Evolutionary conservation across 2,329 filamentous ascomycete species (phyloP).

Genomic region (Aspergillus pseudonomiae): DNA sequence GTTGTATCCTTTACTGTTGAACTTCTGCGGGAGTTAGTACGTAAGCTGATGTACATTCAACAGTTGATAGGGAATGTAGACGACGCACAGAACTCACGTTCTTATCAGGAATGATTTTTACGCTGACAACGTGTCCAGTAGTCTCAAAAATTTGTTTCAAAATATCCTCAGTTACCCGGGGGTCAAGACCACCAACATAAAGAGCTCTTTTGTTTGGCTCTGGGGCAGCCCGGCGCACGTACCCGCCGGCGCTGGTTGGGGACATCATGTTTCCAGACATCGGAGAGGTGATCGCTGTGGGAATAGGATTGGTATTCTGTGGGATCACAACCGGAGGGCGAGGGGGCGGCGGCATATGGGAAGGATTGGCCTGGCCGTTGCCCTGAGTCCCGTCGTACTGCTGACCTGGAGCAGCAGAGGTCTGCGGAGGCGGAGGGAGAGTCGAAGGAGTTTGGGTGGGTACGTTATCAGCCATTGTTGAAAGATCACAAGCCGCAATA

Average conservation of each 20-base stretch:
- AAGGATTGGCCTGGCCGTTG: slow-evolving; percentile 68
- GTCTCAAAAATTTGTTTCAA: slow-evolving; percentile 98
- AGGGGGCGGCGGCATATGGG: slow-evolving; percentile 86
- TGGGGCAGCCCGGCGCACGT: slow-evolving; percentile 85
- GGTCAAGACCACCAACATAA: slow-evolving; percentile 93
- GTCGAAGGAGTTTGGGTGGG: slow-evolving; percentile 64
- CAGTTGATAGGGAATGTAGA: neutral
- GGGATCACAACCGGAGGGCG: slow-evolving; percentile 84
- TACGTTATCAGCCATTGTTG: slow-evolving; percentile 76
- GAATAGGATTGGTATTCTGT: slow-evolving; percentile 94
- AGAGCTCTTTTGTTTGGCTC: slow-evolving; percentile 98
- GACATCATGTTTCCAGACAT: slow-evolving; percentile 81
- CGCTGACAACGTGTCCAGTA: slow-evolving; percentile 94
- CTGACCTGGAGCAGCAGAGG: slow-evolving; percentile 69
- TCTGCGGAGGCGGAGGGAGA: slow-evolving; percentile 70
- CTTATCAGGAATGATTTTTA: slow-evolving; percentile 99
- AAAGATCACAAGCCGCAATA: slow-evolving; percentile 25
- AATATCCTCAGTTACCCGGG: slow-evolving; percentile 93
- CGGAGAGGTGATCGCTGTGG: slow-evolving; percentile 87
- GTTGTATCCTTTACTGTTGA: slow-evolving; percentile 92
- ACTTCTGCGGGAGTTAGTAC: slow-evolving; percentile 32
- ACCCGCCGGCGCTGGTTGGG: slow-evolving; percentile 77
- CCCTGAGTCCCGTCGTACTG: slow-evolving; percentile 72
- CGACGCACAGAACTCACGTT: slow-evolving; percentile 69
- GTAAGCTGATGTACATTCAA: slow-evolving; percentile 2